phyloP scores from a whole-genome alignment of 1,284 basidiomycete genomes.

The Melampsora larici-populina region DNA sequence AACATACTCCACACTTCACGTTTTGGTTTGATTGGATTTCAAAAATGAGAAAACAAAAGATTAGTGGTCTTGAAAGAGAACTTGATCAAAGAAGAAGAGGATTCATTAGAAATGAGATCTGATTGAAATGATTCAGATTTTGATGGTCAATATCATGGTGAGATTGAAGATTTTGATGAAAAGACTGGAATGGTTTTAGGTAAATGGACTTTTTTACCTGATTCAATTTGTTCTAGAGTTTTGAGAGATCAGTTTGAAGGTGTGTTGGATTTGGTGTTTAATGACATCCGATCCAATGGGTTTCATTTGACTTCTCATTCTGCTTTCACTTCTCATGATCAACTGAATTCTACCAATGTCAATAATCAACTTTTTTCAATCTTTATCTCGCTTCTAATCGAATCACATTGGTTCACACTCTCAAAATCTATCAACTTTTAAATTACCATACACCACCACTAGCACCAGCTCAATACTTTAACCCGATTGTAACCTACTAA shows the following conservation, averaged over 20 bases:
- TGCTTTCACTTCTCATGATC: neutral
- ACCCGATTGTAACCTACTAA: neutral
- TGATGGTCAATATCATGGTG: neutral
- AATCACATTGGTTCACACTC: slow-evolving; percentile 21
- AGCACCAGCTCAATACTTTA: neutral
- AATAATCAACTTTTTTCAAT: slow-evolving; percentile 10
- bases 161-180: slow-evolving; percentile 16
- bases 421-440: slow-evolving; percentile 15
- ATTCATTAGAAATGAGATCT: neutral
- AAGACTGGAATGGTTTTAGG: too few relatives aligned
- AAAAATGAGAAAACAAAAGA: neutral
- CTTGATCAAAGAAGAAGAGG: neutral
- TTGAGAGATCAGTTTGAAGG: neutral
- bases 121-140: neutral
- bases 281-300: neutral
- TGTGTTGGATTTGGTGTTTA: slow-evolving; percentile 12
- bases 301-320: too few relatives aligned
- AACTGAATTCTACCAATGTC: too few relatives aligned
- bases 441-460: neutral
- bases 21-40: neutral
- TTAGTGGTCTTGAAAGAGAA: neutral
- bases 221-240: slow-evolving; percentile 1
- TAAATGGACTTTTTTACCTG: slow-evolving; percentile 23
- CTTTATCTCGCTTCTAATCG: slow-evolving; percentile 15
- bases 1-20: too few relatives aligned